Percentiles rank a stretch among this genome's conserved stretches.
Evolutionary conservation across 1,284 basidiomycete species (phyloP).

Genomic region (Ustilago sp.): DNA sequence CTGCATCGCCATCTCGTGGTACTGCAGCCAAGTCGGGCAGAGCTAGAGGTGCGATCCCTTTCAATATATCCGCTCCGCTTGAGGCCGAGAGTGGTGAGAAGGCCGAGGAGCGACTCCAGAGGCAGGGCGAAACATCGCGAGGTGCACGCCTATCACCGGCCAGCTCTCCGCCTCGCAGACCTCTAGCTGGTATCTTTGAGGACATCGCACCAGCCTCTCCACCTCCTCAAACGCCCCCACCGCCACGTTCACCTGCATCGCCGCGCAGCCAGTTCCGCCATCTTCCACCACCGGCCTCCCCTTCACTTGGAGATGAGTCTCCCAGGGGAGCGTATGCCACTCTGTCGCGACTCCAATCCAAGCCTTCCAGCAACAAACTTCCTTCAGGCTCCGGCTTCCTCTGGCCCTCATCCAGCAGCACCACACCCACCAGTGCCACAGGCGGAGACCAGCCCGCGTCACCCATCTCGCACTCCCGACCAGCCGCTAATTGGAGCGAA

Average conservation of each 20-base stretch:
- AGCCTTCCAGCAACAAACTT: conserved; percentile 31
- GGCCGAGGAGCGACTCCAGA: not conserved
- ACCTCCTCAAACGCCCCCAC: conserved; percentile 22
- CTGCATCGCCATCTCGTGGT: conserved; percentile 27
- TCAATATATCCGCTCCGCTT: conserved; percentile 36
- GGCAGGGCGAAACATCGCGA: conserved; percentile 6
- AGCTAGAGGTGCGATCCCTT: conserved; percentile 40
- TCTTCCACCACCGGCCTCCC: conserved; percentile 16
- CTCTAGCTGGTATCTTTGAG: conserved; percentile 43
- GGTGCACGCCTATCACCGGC: conserved; percentile 19
- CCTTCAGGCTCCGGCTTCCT: conserved; percentile 43
- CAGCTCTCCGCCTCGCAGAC: conserved; percentile 31
- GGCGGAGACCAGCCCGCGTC: conserved; percentile 3
- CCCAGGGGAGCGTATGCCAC: conserved; percentile 46
- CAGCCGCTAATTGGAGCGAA: conserved; percentile 65
- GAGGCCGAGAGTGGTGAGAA: conserved; percentile 22
- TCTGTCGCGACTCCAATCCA: conserved; percentile 37
- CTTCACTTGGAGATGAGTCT: conserved; percentile 28
- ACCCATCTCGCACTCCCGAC: conserved; percentile 16
- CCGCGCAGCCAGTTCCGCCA: conserved; percentile 19
- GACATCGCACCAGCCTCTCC: conserved; percentile 16
- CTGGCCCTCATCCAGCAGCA: conserved; percentile 14
- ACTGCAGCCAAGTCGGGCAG: conserved; percentile 11
- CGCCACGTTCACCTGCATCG: conserved; percentile 18
- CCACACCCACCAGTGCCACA: not conserved